These are phyloP conservation scores for Flaveria robusta DNA, from an alignment of 129 eudicot species.

Conservation along the genomic window DNA sequence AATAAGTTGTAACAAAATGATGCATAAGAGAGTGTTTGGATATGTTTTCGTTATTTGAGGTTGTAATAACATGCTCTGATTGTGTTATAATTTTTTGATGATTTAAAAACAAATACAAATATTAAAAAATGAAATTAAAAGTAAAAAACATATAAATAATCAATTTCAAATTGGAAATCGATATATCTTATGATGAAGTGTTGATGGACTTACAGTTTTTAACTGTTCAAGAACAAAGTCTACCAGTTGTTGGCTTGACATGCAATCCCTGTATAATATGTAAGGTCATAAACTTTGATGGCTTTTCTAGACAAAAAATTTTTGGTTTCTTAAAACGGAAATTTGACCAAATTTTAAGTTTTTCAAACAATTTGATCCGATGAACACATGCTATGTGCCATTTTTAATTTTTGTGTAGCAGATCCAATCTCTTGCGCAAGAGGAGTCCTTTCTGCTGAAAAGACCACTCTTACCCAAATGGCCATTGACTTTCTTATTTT, in stretches of 20 bases:
- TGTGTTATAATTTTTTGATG: too few relatives aligned
- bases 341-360: too few relatives aligned
- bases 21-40: background rate
- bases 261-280: conserved; percentile 70
- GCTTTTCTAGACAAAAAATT: background rate
- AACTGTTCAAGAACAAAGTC: conserved; percentile 70
- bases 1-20: background rate
- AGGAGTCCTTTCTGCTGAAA: too few relatives aligned
- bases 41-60: background rate
- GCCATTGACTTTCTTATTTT: too few relatives aligned
- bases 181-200: background rate
- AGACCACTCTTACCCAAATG: too few relatives aligned
- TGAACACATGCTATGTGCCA: too few relatives aligned
- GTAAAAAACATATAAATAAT: background rate
- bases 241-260: conserved; percentile 94
- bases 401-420: too few relatives aligned
- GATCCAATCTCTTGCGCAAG: too few relatives aligned
- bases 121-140: background rate
- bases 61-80: background rate
- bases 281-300: conserved; percentile 3
- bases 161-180: background rate
- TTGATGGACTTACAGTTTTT: conserved; percentile 53
- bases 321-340: background rate
- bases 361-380: too few relatives aligned
- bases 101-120: too few relatives aligned